phyloP scores from a whole-genome alignment of 2,329 filamentous ascomycete species.

The Coniochaeta ligniaria region DNA sequence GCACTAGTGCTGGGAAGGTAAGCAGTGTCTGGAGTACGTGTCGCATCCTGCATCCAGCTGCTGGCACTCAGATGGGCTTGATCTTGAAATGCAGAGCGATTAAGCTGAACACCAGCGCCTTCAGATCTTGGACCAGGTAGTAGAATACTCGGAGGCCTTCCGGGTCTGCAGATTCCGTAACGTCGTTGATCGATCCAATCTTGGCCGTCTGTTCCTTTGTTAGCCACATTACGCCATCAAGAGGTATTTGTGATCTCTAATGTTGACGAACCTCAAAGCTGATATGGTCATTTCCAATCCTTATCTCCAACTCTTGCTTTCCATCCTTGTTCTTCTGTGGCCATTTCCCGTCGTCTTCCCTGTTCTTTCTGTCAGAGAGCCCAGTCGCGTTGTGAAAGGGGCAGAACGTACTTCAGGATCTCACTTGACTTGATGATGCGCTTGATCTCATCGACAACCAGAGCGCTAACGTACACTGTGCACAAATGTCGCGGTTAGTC shows the following conservation, averaged over 20 bases:
- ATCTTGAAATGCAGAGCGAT: constrained; percentile 98
- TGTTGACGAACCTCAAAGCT: constrained; percentile 73
- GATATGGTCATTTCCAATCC: constrained; percentile 90
- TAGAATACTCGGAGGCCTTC: constrained; percentile 97
- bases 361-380: constrained; percentile 24
- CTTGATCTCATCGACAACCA: constrained; percentile 90
- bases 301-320: constrained; percentile 91
- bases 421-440: constrained; percentile 95
- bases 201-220: constrained; percentile 70
- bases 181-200: constrained; percentile 93
- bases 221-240: constrained; percentile 3
- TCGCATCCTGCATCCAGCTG: not conserved
- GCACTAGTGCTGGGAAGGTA: not conserved
- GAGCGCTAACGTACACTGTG: constrained; percentile 88
- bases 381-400: not conserved
- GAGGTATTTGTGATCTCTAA: not conserved
- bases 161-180: constrained; percentile 91
- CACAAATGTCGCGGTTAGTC: constrained; percentile 1
- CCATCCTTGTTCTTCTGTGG: constrained; percentile 99
- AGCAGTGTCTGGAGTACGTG: not conserved
- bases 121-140: constrained; percentile 95
- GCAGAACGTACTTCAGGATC: constrained; percentile 75
- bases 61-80: constrained; percentile 56
- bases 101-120: constrained; percentile 91
- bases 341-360: constrained; percentile 98